Base-by-base conservation (phyloP, 1,284 basidiomycete species). In the Tilletia horrida region DNA sequence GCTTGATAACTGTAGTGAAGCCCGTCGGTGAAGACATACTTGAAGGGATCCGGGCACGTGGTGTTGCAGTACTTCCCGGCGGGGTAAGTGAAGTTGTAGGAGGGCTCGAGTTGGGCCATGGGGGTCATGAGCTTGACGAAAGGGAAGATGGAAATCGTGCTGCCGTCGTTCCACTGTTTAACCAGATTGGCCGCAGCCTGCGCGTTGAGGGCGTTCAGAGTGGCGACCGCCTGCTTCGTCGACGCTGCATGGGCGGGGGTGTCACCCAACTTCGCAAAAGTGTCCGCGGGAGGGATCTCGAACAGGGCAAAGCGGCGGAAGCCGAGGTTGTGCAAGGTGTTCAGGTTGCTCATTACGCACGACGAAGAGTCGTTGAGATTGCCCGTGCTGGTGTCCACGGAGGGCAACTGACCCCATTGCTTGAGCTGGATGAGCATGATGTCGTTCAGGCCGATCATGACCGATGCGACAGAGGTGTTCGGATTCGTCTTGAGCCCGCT, bases 281-380 rank as follows among this genome's bases (percentile, higher is more conserved):
- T 11, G 29, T 59, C 55, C 27, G 35, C 31, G 21, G 55, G 55
- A 16, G 55, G 55, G 27, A 59, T 13, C 31, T 59, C 29, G 55
- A 59, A 59, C 27, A 59, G 55, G 29, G 35, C 29, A 27, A 59
- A 59, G 6, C 55, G 55, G 16, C 55, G 55, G 55, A 59, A 59
- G 21, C 55, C 55, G 29, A 59, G 29, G 27, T 13, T 59, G 55
- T 59, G 55, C 29, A 59, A n/a, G 29, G 2, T 14, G 31, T 59
- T 14, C 14, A 59, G 29, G 27, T 59, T 29, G 27, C 18, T 59
- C 55, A 31, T 59, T 0, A 59, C 27, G 55, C 55, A 59, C 29
- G 27, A n/a, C 25, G 55, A 13, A 1, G 1, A 14, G 27, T 59
- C 55, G 27, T 40, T 29, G n/a, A 31, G 27, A 29, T 25, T 59